phyloP scores from a whole-genome alignment of 2,329 filamentous ascomycete species.

The Pseudogymnoascus sp. region DNA sequence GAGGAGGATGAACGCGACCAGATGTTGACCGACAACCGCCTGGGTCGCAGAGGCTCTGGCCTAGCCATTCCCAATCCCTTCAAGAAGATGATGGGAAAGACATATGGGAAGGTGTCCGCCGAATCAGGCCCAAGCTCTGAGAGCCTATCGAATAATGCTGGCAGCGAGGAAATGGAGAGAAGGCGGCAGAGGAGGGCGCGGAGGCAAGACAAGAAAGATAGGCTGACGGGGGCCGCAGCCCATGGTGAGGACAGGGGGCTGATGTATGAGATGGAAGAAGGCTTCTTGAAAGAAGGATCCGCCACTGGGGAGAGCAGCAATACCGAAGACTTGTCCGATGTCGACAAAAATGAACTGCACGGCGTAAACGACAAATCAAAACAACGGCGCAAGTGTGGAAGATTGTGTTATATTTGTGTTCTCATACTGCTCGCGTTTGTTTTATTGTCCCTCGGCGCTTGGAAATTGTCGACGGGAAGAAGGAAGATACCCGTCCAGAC shows the following conservation, averaged over 20 bases:
- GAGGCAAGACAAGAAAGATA: slow-evolving; percentile 40
- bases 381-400: slow-evolving; percentile 45
- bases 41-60: slow-evolving; percentile 29
- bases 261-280: slow-evolving; percentile 89
- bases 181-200: slow-evolving; percentile 42
- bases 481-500: slow-evolving; percentile 23
- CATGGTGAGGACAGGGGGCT: slow-evolving; percentile 64
- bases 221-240: slow-evolving; percentile 42
- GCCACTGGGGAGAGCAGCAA: slow-evolving; percentile 54
- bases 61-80: slow-evolving; percentile 29
- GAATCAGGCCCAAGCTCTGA: slow-evolving; percentile 38
- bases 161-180: slow-evolving; percentile 27
- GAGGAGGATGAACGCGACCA: slow-evolving; percentile 66
- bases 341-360: slow-evolving; percentile 44
- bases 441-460: slow-evolving; percentile 47
- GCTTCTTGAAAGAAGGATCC: slow-evolving; percentile 59
- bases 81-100: slow-evolving; percentile 29
- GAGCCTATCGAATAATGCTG: neutral
- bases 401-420: slow-evolving; percentile 44
- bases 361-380: slow-evolving; percentile 37
- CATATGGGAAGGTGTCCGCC: slow-evolving; percentile 32
- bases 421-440: slow-evolving; percentile 45
- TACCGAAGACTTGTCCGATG: slow-evolving; percentile 49
- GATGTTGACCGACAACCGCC: slow-evolving; percentile 44
- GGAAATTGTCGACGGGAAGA: slow-evolving; percentile 46